phyloP scores from a whole-genome alignment of 345 rosid genomes.

The Lepidium didymum region DNA sequence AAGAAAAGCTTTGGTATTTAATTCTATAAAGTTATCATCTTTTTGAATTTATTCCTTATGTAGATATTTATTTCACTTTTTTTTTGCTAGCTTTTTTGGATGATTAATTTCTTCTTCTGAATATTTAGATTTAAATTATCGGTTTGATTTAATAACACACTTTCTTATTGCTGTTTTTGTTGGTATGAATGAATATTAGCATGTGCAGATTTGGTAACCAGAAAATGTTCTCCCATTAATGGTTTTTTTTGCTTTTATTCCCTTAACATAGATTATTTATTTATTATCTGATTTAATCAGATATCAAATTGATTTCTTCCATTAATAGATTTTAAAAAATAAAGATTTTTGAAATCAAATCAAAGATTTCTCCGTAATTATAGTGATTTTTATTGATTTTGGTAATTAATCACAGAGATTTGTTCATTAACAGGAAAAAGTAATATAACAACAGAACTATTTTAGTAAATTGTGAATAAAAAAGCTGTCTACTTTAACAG shows the following conservation, averaged over 20 bases:
- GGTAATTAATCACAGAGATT: not conserved
- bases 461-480: not conserved
- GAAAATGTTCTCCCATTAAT: not conserved
- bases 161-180: not conserved
- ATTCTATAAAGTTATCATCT: not conserved
- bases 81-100: not conserved
- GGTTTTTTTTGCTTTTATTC: not conserved
- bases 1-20: conserved; percentile 31
- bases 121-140: not conserved
- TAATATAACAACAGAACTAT: not conserved
- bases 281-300: conserved; percentile 2
- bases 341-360: not conserved
- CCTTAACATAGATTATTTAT: not conserved
- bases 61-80: not conserved
- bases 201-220: conserved; percentile 12
- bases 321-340: not conserved
- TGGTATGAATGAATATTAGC: not conserved
- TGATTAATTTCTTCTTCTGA: not conserved
- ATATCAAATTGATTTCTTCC: conserved; percentile 9
- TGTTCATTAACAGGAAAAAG: not conserved
- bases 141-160: not conserved
- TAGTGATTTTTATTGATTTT: not conserved
- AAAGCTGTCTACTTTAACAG: conserved; percentile 21
- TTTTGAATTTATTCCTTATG: not conserved
- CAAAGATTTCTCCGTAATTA: not conserved